Percentiles rank a stretch among this genome's conserved stretches.
phyloP scores from a whole-genome alignment of 352 stramenopile genomes.

The Globisporangium cylindrosporum region DNA sequence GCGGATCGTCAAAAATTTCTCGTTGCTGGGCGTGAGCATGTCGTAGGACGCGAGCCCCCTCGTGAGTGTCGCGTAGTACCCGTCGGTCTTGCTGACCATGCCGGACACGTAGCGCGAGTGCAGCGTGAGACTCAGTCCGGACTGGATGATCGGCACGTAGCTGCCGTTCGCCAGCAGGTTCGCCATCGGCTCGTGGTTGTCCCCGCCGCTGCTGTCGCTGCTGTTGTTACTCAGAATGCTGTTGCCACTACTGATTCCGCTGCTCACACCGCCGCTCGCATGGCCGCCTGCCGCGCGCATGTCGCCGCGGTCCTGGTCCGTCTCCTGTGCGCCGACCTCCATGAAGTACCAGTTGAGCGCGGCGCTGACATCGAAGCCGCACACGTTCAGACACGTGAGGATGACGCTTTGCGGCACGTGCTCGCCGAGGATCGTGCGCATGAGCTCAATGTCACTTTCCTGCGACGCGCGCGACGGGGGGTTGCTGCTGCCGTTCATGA shows the following conservation, averaged over 20 bases:
- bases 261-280: background rate
- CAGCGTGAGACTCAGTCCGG: constrained; percentile 70
- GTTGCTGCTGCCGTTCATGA: constrained; percentile 1
- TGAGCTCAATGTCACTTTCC: constrained; percentile 80
- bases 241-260: background rate
- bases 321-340: constrained; percentile 45
- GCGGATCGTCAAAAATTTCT: constrained; percentile 79
- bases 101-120: constrained; percentile 60
- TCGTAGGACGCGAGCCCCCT: constrained; percentile 70
- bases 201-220: background rate
- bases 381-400: constrained; percentile 79
- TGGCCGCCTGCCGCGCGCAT: background rate
- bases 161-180: constrained; percentile 12
- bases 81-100: constrained; percentile 87
- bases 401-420: constrained; percentile 85
- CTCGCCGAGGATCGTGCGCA: constrained; percentile 86
- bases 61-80: constrained; percentile 81
- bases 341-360: constrained; percentile 89
- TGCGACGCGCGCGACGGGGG: constrained; percentile 21
- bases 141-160: constrained; percentile 59
- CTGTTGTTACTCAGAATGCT: background rate
- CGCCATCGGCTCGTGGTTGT: constrained; percentile 11
- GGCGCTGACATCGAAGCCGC: constrained; percentile 78
- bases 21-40: constrained; percentile 80
- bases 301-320: constrained; percentile 10